A percentile compares a stretch with the other conserved stretches of the same genome.
phyloP scores from a whole-genome alignment of 306 rosid genomes.

The Potentilla sterilis region DNA sequence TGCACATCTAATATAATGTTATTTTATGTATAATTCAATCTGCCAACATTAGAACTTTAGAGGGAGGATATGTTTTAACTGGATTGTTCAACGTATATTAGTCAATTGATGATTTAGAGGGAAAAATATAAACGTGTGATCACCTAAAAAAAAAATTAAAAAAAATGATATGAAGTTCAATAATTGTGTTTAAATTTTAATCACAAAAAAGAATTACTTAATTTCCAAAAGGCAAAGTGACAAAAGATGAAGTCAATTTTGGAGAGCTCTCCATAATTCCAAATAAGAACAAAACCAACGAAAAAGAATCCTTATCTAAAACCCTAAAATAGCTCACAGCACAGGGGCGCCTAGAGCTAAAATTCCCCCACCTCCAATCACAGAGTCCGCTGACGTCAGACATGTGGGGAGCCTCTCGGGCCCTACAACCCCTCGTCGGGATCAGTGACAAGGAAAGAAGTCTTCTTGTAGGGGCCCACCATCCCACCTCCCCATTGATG shows the following conservation, averaged over 20 bases:
- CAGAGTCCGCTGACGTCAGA: slow-evolving; percentile 26
- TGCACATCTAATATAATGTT: too few relatives aligned
- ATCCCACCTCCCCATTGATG: neutral
- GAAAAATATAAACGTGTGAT: too few relatives aligned
- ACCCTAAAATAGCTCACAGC: too few relatives aligned
- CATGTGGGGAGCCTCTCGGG: neutral
- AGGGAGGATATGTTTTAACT: too few relatives aligned
- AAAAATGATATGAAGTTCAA: too few relatives aligned
- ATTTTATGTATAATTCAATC: too few relatives aligned
- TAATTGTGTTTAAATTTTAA: too few relatives aligned
- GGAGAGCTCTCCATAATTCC: neutral
- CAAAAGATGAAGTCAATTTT: neutral
- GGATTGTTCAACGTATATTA: too few relatives aligned
- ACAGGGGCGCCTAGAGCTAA: slow-evolving; percentile 4
- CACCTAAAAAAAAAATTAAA: too few relatives aligned
- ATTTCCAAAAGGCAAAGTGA: neutral
- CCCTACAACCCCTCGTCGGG: slow-evolving; percentile 41
- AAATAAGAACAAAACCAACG: neutral
- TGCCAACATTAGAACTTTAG: too few relatives aligned
- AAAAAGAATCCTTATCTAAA: neutral
- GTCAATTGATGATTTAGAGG: too few relatives aligned
- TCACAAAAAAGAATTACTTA: neutral
- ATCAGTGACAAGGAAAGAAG: slow-evolving; percentile 51
- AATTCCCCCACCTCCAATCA: slow-evolving; percentile 27
- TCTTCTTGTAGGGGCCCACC: slow-evolving; percentile 36